Base-by-base conservation (phyloP, 164 flowering plant species). In the Amborella trichopoda region DNA sequence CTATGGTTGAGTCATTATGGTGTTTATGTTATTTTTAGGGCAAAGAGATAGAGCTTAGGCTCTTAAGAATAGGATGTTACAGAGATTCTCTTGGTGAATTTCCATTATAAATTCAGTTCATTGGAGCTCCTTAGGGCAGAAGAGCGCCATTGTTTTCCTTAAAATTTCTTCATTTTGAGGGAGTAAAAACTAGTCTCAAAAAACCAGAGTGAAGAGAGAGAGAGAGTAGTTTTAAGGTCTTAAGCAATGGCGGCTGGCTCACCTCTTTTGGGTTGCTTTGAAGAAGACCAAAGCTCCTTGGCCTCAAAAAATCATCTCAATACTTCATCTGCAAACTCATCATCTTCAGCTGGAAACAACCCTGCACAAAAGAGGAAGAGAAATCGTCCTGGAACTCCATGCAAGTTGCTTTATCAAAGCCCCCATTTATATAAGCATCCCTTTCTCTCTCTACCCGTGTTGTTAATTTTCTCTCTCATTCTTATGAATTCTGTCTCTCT, bases 321-420 rank as follows among this genome's bases (percentile, higher is more conserved):
- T 10, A 50, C 49, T 12, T 53, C 69, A 6, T 56, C 71, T 17
- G 55, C 71, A 37, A 57, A 72, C 26, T 49, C 74, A 25, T 62
- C 77, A 20, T 28, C 69, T 12, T 59, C 75, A 46, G 74, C 68
- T 46, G 0, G 67, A 3, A 21, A 68, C 19, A 55, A 66, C 23
- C 21, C 46, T 20, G 62, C 79, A 26, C 78, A 50, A 23, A 76
- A 83, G 76, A 80, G 72, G 56, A 77, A 65, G 62, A 72, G 88
- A 44, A 83, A 78, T 58, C 93, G 74, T 48, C 84, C 93, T 9
- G 87, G 87, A 68, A 77, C 70, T 47, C 84, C 93, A 77, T 66
- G 93, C 78, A 77, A 80, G 93, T 80, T 56, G 40, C 67, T 30
- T 30, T 34, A 3, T 13, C n/a, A n/a, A n/a, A n/a, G n/a, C n/a